These are phyloP conservation scores for Clavispora asparagi DNA, from an alignment of 805 yeast genomes.

Conservation along the genomic window DNA sequence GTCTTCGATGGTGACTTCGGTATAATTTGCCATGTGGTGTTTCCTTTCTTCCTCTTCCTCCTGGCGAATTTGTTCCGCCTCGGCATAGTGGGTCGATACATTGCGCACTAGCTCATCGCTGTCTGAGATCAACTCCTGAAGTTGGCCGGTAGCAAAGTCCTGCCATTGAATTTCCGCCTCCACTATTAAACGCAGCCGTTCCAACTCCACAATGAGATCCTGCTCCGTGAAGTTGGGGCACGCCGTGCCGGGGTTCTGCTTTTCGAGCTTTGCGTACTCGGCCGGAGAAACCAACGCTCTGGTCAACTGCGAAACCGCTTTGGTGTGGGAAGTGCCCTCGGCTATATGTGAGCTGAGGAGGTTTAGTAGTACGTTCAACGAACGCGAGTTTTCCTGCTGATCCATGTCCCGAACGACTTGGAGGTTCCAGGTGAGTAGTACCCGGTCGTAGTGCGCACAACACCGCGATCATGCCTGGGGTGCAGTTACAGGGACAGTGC, in stretches of 20 bases:
- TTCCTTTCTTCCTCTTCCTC: conserved; percentile 12
- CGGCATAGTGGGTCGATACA: conserved; percentile 26
- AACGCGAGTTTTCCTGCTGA: background rate
- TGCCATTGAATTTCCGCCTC: conserved; percentile 38
- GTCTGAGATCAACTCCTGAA: conserved; percentile 28
- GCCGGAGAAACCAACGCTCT: conserved; percentile 5
- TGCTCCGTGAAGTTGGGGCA: conserved; percentile 4
- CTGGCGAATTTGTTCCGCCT: conserved; percentile 15
- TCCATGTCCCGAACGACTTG: background rate
- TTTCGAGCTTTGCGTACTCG: background rate
- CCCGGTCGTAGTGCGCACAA: too few relatives aligned
- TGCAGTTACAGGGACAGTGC: too few relatives aligned
- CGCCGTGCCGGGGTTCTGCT: background rate
- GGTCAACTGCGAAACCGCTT: conserved; percentile 5
- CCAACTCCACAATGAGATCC: conserved; percentile 19
- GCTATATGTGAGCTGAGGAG: conserved; percentile 7
- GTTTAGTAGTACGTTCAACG: conserved; percentile 2
- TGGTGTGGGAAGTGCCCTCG: conserved; percentile 7
- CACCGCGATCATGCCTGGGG: too few relatives aligned
- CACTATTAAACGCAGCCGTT: conserved; percentile 24
- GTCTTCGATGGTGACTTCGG: conserved; percentile 9
- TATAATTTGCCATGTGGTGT: conserved; percentile 10
- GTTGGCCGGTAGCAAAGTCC: conserved; percentile 26
- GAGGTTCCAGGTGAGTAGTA: too few relatives aligned
- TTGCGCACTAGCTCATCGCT: conserved; percentile 29